Evolutionary conservation across 2,329 filamentous ascomycete species (phyloP).

Genomic region (Exophiala bonariae): DNA sequence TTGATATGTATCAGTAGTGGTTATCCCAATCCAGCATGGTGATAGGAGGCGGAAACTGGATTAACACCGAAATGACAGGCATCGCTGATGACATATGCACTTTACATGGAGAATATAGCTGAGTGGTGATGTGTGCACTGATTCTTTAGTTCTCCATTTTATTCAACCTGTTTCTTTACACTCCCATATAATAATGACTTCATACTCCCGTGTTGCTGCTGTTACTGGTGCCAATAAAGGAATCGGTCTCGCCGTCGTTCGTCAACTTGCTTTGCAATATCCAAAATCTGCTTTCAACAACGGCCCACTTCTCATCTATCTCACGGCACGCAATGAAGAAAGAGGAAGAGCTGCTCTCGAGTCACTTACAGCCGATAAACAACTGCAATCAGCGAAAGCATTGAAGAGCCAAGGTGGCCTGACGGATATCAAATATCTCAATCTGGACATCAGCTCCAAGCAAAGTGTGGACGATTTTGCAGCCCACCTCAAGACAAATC

Average conservation of each 20-base stretch:
- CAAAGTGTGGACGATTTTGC: constrained; percentile 47
- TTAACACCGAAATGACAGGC: no score
- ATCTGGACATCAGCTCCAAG: constrained; percentile 50
- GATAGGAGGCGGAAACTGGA: no score
- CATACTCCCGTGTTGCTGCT: constrained; percentile 43
- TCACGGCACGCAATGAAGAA: constrained; percentile 51
- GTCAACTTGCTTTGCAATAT: constrained; percentile 55
- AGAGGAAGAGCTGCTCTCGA: constrained; percentile 50
- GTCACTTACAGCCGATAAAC: constrained; percentile 43
- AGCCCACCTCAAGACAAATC: constrained; percentile 42
- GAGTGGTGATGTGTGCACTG: no score
- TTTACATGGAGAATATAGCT: no score
- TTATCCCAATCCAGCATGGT: no score
- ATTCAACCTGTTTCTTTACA: no score
- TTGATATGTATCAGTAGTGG: no score
- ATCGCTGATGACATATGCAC: no score
- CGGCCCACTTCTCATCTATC: constrained; percentile 53
- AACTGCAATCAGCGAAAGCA: constrained; percentile 48
- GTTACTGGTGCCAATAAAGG: constrained; percentile 56
- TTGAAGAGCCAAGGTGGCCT: constrained; percentile 44
- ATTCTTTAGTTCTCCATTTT: no score
- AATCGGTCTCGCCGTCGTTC: constrained; percentile 52
- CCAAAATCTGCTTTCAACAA: constrained; percentile 49
- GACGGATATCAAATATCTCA: constrained; percentile 48
- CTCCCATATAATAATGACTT: constrained; percentile 32